Evolutionary conservation across 2,329 filamentous ascomycete species (phyloP).

Genomic region (Aureobasidium namibiae): DNA sequence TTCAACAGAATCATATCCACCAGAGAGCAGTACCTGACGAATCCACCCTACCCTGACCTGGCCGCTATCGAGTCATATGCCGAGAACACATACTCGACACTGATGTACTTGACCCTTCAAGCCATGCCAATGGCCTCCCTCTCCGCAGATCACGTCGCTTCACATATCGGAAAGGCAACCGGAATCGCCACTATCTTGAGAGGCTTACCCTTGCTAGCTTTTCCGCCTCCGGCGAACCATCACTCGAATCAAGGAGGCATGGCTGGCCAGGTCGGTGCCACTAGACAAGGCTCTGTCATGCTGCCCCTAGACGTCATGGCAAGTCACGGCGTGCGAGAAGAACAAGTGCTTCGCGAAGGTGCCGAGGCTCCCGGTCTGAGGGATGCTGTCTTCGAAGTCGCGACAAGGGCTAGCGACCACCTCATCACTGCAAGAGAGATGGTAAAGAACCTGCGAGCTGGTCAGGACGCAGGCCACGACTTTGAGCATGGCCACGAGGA

Average conservation of each 20-base stretch:
- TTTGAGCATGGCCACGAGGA: constrained; percentile 81
- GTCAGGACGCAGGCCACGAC: constrained; percentile 69
- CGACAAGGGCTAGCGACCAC: constrained; percentile 91
- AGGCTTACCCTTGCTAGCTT: constrained; percentile 80
- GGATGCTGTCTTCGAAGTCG: constrained; percentile 86
- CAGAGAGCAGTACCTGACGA: constrained; percentile 73
- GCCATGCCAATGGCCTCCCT: constrained; percentile 71
- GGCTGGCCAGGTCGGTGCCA: constrained; percentile 32
- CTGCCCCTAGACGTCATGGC: constrained; percentile 88
- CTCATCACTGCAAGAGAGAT: constrained; percentile 90
- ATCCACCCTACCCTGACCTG: constrained; percentile 69
- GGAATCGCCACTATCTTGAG: constrained; percentile 83
- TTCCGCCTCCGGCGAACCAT: constrained; percentile 55
- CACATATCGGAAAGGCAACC: constrained; percentile 87
- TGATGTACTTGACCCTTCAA: constrained; percentile 81
- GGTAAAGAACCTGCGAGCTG: constrained; percentile 68
- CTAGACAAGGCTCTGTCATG: constrained; percentile 58
- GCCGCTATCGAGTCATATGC: constrained; percentile 75
- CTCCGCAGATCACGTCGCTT: constrained; percentile 84
- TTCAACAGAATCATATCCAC: constrained; percentile 67
- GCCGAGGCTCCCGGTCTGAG: constrained; percentile 70
- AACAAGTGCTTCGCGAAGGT: constrained; percentile 78
- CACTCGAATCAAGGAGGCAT: constrained; percentile 41
- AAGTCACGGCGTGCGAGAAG: constrained; percentile 69
- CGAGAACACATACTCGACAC: constrained; percentile 88